Conservation (phyloP, 495 filamentous ascomycete species). For the Aspergillus haitiensis region DNA sequence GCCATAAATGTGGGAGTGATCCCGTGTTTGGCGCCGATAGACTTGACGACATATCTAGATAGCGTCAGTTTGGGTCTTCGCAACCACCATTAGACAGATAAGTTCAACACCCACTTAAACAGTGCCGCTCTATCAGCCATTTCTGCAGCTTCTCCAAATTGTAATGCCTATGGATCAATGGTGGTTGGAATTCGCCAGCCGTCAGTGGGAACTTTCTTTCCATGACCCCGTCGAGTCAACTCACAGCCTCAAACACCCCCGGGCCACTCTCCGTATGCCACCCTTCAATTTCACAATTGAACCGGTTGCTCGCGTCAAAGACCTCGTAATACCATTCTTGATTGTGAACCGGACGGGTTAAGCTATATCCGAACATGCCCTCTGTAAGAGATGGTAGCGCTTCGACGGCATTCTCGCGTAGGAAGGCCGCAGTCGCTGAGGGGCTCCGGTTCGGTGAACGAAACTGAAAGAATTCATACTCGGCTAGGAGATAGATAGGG, state of each 20-base stretch:
- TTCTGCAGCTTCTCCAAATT: constrained; percentile 76
- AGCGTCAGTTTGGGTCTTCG: not conserved
- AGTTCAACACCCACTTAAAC: constrained; percentile 69
- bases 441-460: constrained; percentile 66
- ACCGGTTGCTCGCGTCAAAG: constrained; percentile 77
- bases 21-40: constrained; percentile 76
- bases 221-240: constrained; percentile 19
- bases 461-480: constrained; percentile 98
- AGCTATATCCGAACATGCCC: constrained; percentile 97
- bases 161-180: constrained; percentile 57
- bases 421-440: constrained; percentile 71
- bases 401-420: constrained; percentile 69
- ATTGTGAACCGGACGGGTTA: constrained; percentile 90
- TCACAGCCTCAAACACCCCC: constrained; percentile 89
- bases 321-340: constrained; percentile 93
- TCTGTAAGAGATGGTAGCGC: constrained; percentile 78
- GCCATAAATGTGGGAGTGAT: constrained; percentile 99
- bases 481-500: constrained; percentile 54
- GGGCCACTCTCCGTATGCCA: constrained; percentile 98
- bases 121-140: constrained; percentile 91
- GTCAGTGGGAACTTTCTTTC: not conserved
- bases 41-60: constrained; percentile 77
- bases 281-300: constrained; percentile 83
- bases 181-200: not conserved
- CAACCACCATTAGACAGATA: not conserved